A percentile compares a stretch with the other conserved stretches of the same genome.
Conservation (phyloP, 2,329 filamentous ascomycete species). For the Plenodomus biglobosus region DNA sequence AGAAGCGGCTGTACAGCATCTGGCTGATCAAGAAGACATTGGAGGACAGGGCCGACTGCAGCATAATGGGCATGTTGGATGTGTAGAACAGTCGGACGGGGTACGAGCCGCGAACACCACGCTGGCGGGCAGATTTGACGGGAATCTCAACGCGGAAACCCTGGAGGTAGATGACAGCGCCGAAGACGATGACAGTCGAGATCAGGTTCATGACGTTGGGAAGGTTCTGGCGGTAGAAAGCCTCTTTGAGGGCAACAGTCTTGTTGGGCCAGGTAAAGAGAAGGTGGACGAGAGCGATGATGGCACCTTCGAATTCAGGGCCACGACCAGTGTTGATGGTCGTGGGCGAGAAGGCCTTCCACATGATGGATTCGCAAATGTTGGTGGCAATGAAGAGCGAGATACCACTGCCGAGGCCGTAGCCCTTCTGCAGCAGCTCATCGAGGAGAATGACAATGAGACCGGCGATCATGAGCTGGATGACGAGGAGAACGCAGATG, state of each 20-base stretch:
- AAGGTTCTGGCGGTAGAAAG: conserved; percentile 98
- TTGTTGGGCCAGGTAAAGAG: conserved; percentile 99
- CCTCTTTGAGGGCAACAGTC: conserved; percentile 96
- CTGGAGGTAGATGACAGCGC: conserved; percentile 97
- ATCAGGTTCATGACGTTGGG: conserved; percentile 99
- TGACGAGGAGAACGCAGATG: conserved; percentile 96
- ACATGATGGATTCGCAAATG: conserved; percentile 99
- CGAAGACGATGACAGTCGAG: conserved; percentile 89
- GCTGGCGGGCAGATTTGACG: conserved; percentile 98
- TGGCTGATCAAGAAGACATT: conserved; percentile 99
- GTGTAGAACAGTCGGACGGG: conserved; percentile 99
- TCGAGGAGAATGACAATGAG: conserved; percentile 99
- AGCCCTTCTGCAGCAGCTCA: conserved; percentile 98
- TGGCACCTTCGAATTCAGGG: conserved; percentile 97
- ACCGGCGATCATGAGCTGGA: conserved; percentile 95
- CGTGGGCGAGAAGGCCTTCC: conserved; percentile 99
- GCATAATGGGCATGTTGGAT: conserved; percentile 99
- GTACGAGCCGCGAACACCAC: conserved; percentile 97
- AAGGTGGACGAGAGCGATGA: conserved; percentile 96
- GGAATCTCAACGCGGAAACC: conserved; percentile 99
- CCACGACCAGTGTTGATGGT: conserved; percentile 99
- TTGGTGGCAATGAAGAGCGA: conserved; percentile 99
- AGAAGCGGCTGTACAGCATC: conserved; percentile 99
- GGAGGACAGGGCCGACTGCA: conserved; percentile 96
- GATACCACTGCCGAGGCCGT: conserved; percentile 96